Evolutionary conservation across 768 basidiomycete species (phyloP).

Genomic region (Lentinula detonsa): DNA sequence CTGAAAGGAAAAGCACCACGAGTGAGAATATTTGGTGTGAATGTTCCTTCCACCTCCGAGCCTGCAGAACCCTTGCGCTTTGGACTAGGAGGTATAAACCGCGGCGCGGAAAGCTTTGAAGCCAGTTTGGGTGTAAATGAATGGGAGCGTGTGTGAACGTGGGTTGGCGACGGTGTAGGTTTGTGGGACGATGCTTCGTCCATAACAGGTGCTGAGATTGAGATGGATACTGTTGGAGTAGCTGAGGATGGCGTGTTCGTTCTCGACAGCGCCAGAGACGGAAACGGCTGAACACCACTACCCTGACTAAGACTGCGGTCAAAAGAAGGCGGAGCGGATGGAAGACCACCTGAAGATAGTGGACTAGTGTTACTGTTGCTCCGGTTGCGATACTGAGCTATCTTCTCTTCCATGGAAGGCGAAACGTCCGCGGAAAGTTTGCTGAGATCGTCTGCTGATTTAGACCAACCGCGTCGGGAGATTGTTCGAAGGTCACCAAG

Average conservation of each 20-base stretch:
- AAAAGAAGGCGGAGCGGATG: slow-evolving; percentile 21
- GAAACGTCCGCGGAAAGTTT: slow-evolving; percentile 21
- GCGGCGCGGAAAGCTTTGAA: slow-evolving; percentile 58
- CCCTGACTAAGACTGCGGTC: not conserved
- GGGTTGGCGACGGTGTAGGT: not conserved
- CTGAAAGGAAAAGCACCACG: slow-evolving; percentile 1
- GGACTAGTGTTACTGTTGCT: slow-evolving; percentile 43
- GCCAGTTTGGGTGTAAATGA: slow-evolving; percentile 68
- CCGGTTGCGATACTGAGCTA: slow-evolving; percentile 60
- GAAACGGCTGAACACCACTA: slow-evolving; percentile 34
- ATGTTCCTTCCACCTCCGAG: slow-evolving; percentile 27
- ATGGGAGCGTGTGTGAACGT: slow-evolving; percentile 60
- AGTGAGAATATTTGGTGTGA: slow-evolving; percentile 8
- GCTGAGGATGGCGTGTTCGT: slow-evolving; percentile 12
- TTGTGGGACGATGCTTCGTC: slow-evolving; percentile 20
- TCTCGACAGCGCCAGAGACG: slow-evolving; percentile 32
- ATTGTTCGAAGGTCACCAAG: slow-evolving; percentile 66
- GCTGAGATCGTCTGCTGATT: slow-evolving; percentile 67
- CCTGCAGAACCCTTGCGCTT: slow-evolving; percentile 49
- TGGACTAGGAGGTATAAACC: slow-evolving; percentile 47
- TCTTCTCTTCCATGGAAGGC: slow-evolving; percentile 53
- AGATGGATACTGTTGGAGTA: slow-evolving; percentile 34
- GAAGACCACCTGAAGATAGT: slow-evolving; percentile 27
- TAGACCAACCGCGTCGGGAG: slow-evolving; percentile 72
- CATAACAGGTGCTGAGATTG: slow-evolving; percentile 12